These are phyloP conservation scores for Metschnikowia similis DNA, from an alignment of 805 yeast species.

Conservation along the genomic window DNA sequence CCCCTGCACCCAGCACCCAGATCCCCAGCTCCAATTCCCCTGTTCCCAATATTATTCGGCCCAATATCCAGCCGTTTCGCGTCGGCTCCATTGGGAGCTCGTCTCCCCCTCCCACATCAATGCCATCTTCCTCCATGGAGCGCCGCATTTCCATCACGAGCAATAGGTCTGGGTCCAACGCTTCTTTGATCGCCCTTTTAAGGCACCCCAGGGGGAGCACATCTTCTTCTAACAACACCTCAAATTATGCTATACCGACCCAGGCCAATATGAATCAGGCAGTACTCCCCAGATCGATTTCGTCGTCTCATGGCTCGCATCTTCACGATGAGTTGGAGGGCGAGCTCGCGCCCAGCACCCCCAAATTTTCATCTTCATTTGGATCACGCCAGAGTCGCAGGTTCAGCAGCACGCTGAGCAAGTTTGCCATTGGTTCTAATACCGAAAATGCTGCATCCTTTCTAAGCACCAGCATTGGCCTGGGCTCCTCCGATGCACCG, in stretches of 20 bases:
- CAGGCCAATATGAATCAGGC: conserved; percentile 21
- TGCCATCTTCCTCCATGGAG: conserved; percentile 27
- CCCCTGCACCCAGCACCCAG: neutral
- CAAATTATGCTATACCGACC: conserved; percentile 15
- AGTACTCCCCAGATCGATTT: conserved; percentile 31
- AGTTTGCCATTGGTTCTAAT: conserved; percentile 16
- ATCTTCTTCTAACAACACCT: conserved; percentile 31
- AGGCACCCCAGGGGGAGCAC: conserved; percentile 47
- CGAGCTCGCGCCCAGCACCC: conserved; percentile 38
- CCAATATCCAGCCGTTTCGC: conserved; percentile 56
- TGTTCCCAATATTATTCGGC: conserved; percentile 7
- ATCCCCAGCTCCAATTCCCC: conserved; percentile 1
- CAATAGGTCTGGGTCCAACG: conserved; percentile 47
- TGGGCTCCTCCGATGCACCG: conserved; percentile 32
- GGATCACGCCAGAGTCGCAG: conserved; percentile 61
- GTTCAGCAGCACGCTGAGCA: conserved; percentile 28
- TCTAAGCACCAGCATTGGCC: conserved; percentile 34
- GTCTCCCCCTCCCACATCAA: conserved; percentile 30
- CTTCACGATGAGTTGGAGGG: conserved; percentile 26
- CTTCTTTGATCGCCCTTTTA: conserved; percentile 49
- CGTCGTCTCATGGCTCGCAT: conserved; percentile 39
- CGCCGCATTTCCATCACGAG: conserved; percentile 41
- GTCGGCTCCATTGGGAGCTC: conserved; percentile 53
- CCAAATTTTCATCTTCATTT: conserved; percentile 68
- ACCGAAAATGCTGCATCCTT: conserved; percentile 19